These are phyloP conservation scores for Leccinum ochraceum DNA, from an alignment of 768 basidiomycete species.

Conservation along the genomic window DNA sequence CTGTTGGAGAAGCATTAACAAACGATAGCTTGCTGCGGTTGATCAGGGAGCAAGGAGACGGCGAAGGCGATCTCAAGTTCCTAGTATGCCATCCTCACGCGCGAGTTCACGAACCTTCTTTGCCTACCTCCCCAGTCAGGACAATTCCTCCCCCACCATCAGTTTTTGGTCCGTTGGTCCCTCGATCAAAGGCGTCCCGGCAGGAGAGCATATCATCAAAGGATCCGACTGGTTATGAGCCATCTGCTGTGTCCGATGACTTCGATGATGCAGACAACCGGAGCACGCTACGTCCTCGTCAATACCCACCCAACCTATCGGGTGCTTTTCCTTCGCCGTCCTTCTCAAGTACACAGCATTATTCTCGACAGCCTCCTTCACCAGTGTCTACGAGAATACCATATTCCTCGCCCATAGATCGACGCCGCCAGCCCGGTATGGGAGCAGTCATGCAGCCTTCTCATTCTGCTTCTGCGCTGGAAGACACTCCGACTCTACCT, in stretches of 20 bases:
- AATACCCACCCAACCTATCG: constrained; percentile 29
- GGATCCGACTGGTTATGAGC: constrained; percentile 69
- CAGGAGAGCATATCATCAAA: constrained; percentile 73
- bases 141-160: constrained; percentile 54
- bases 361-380: constrained; percentile 40
- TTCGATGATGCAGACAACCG: constrained; percentile 56
- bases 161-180: constrained; percentile 48
- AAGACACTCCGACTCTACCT: constrained; percentile 29
- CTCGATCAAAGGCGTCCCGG: constrained; percentile 50
- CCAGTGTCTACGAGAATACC: constrained; percentile 32
- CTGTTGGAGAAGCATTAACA: constrained; percentile 70
- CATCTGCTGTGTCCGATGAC: constrained; percentile 52
- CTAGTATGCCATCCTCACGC: constrained; percentile 70
- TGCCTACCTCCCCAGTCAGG: constrained; percentile 42
- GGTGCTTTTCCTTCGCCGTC: constrained; percentile 35
- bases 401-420: constrained; percentile 25
- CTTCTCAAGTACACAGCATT: constrained; percentile 39
- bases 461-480: constrained; percentile 30
- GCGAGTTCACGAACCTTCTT: constrained; percentile 53
- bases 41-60: constrained; percentile 72
- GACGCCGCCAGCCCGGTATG: constrained; percentile 28
- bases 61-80: constrained; percentile 81
- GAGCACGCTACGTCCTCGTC: constrained; percentile 46
- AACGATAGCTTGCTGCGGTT: constrained; percentile 72
- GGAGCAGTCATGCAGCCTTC: constrained; percentile 28